Evolutionary conservation across 2,329 filamentous ascomycete genomes (phyloP).

Genomic region (Orbilia quercus): DNA sequence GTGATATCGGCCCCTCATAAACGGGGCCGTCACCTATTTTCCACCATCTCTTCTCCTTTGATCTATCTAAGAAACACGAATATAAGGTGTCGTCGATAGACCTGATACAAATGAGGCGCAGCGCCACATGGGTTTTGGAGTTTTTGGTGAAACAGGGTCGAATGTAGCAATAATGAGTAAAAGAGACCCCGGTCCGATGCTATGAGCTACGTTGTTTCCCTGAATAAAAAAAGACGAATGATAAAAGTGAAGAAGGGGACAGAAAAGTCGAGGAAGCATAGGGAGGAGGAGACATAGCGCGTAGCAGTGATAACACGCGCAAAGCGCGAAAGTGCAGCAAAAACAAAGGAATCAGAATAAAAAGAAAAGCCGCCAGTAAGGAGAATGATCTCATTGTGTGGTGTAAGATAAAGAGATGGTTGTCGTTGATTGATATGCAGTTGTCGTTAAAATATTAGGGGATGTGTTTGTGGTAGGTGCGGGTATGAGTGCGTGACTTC

Average conservation of each 20-base stretch:
- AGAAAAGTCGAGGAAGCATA: constrained; percentile 17
- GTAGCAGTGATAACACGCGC: constrained; percentile 32
- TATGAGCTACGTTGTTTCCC: constrained; percentile 55
- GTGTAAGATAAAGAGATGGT: too few species aligned
- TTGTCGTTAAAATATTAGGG: not conserved
- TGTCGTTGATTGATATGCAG: too few species aligned
- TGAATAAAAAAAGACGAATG: constrained; percentile 24
- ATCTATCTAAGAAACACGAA: constrained; percentile 27
- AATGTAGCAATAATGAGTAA: constrained; percentile 9
- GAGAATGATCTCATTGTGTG: not conserved
- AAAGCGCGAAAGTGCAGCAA: constrained; percentile 3
- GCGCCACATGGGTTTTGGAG: constrained; percentile 33
- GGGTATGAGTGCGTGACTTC: too few species aligned
- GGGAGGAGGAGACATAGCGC: constrained; percentile 30
- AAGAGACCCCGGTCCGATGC: constrained; percentile 54
- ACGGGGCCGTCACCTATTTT: constrained; percentile 39
- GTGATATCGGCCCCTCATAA: not conserved
- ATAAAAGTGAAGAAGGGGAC: not conserved
- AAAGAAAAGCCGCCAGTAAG: not conserved
- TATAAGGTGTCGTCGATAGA: constrained; percentile 37
- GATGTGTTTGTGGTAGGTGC: not conserved
- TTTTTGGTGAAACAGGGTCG: constrained; percentile 8
- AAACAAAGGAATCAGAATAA: too few species aligned
- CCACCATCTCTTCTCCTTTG: constrained; percentile 25
- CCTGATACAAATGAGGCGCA: constrained; percentile 18